These are phyloP conservation scores for Tephrocybe sp. DNA, from an alignment of 768 basidiomycete genomes.

Conservation along the genomic window DNA sequence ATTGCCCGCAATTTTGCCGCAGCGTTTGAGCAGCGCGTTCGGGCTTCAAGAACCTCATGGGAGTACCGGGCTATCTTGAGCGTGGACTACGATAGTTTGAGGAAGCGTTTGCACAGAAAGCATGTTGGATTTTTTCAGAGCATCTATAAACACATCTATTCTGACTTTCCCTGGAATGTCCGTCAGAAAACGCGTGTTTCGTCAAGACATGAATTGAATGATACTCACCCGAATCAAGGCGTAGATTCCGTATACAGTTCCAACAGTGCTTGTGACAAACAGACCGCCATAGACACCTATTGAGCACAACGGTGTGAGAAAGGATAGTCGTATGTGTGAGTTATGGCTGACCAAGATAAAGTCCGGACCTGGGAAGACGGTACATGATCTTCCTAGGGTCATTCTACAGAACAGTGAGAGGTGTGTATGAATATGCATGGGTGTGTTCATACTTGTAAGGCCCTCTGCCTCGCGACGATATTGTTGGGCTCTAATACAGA, in stretches of 20 bases:
- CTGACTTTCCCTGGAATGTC: slow-evolving; percentile 17
- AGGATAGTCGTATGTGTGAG: background rate
- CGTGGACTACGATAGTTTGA: too few relatives aligned
- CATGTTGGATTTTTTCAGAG: slow-evolving; percentile 6
- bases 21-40: background rate
- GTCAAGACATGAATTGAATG: too few relatives aligned
- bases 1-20: too few relatives aligned
- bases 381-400: slow-evolving; percentile 54
- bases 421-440: background rate
- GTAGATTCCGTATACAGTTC: slow-evolving; percentile 49
- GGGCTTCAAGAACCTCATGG: background rate
- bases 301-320: slow-evolving; percentile 3
- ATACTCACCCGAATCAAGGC: slow-evolving; percentile 42
- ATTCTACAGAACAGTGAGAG: slow-evolving; percentile 25
- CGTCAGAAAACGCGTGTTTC: background rate
- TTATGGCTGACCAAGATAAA: slow-evolving; percentile 56
- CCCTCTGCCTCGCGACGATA: slow-evolving; percentile 62
- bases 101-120: background rate
- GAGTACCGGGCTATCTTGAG: background rate
- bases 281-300: slow-evolving; percentile 54
- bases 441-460: slow-evolving; percentile 53
- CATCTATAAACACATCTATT: slow-evolving; percentile 13
- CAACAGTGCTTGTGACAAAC: slow-evolving; percentile 53
- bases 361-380: slow-evolving; percentile 57
- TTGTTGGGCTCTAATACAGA: slow-evolving; percentile 52